Percentiles rank a stretch among this genome's conserved stretches.
These are phyloP conservation scores for Monosporozyma servazzii DNA, from an alignment of 805 yeast species.

Conservation along the genomic window DNA sequence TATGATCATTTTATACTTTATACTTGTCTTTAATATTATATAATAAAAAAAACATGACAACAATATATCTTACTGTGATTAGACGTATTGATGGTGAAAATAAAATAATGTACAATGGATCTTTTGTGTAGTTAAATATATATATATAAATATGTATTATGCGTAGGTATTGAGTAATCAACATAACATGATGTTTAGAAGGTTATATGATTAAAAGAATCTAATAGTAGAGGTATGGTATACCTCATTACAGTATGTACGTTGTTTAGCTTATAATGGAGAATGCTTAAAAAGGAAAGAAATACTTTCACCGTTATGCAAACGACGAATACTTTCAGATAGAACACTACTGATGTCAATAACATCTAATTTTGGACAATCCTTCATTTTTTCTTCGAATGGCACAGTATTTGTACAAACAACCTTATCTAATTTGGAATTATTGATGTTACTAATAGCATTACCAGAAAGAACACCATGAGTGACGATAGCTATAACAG, in stretches of 20 bases:
- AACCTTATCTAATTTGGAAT: slow-evolving; percentile 55
- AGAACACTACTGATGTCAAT: slow-evolving; percentile 66
- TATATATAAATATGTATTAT: background rate
- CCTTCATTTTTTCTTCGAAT: slow-evolving; percentile 49
- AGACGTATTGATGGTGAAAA: background rate
- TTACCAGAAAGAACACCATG: slow-evolving; percentile 74
- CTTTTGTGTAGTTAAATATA: slow-evolving; percentile 1
- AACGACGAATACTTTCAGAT: slow-evolving; percentile 76
- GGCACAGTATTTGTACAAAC: slow-evolving; percentile 80
- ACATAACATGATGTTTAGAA: background rate
- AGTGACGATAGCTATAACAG: slow-evolving; percentile 74
- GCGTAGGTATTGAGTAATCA: background rate
- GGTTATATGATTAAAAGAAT: background rate
- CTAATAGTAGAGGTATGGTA: no score
- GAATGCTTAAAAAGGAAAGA: slow-evolving; percentile 54
- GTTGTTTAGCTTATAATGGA: slow-evolving; percentile 13
- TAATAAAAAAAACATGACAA: background rate
- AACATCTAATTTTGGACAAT: slow-evolving; percentile 48
- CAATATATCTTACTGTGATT: background rate
- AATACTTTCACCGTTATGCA: slow-evolving; percentile 81
- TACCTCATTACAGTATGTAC: background rate
- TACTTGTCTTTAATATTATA: background rate
- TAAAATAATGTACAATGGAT: slow-evolving; percentile 1
- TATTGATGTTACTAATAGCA: slow-evolving; percentile 62
- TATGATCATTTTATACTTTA: slow-evolving; percentile 26